A percentile compares a stretch with the other conserved stretches of the same genome.
phyloP scores from a whole-genome alignment of 768 basidiomycete species.

The Sutorius australiensis region DNA sequence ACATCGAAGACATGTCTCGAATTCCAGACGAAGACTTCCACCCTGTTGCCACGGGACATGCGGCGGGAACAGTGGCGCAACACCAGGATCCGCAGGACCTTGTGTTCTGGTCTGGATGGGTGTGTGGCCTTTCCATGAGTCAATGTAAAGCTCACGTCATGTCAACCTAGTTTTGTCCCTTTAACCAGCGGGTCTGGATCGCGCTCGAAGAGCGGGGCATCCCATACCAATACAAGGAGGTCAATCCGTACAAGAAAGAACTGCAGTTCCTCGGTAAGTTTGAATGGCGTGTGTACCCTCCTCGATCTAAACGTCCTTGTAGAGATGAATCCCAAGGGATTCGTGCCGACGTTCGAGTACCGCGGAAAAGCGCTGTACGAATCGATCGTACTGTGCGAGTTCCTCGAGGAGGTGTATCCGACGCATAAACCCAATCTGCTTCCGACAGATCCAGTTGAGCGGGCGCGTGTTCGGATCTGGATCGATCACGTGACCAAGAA shows the following conservation, averaged over 20 bases:
- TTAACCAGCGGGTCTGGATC: constrained; percentile 62
- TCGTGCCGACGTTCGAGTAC: constrained; percentile 59
- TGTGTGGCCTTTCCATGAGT: constrained; percentile 18
- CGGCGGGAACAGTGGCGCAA: constrained; percentile 46
- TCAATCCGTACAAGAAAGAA: constrained; percentile 70
- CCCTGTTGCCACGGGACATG: constrained; percentile 55
- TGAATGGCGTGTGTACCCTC: too few relatives aligned
- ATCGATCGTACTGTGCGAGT: constrained; percentile 60
- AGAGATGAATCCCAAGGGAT: constrained; percentile 64
- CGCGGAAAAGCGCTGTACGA: constrained; percentile 56
- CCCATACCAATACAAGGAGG: constrained; percentile 64
- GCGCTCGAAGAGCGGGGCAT: constrained; percentile 62
- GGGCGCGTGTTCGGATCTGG: constrained; percentile 54
- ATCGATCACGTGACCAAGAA: constrained; percentile 52
- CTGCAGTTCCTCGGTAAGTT: constrained; percentile 45
- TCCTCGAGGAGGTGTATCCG: constrained; percentile 58
- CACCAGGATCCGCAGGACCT: constrained; percentile 53
- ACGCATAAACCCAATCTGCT: constrained; percentile 43
- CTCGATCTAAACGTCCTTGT: too few relatives aligned
- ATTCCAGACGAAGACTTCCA: constrained; percentile 51
- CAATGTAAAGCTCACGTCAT: background rate
- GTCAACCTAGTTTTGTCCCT: constrained; percentile 47
- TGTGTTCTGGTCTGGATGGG: constrained; percentile 61
- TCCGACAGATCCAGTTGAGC: constrained; percentile 47
- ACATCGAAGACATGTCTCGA: constrained; percentile 10